Percentiles rank a stretch among this genome's conserved stretches.
Evolutionary conservation across 2,329 filamentous ascomycete genomes (phyloP).

Genomic region (Bipolaris oryzae): DNA sequence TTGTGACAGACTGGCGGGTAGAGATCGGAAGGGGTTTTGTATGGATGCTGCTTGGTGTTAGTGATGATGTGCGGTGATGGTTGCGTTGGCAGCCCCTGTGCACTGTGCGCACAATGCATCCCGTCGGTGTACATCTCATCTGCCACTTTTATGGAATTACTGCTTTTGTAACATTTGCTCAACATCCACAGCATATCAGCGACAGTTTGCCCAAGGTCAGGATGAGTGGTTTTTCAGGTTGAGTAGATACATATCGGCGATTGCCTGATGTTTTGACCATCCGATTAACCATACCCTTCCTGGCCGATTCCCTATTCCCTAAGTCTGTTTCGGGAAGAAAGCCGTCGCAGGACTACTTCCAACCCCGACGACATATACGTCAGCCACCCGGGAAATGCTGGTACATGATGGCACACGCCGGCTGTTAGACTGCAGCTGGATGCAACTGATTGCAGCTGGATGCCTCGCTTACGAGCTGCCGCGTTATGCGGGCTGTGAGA

Average conservation of each 20-base stretch:
- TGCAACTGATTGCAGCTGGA: not conserved
- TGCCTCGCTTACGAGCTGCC: not conserved
- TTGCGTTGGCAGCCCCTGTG: not conserved
- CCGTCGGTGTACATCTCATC: not conserved
- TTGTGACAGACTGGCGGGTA: too few species aligned
- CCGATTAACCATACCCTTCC: not conserved
- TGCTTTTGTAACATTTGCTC: not conserved
- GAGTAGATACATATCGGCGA: not conserved
- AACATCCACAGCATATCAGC: not conserved
- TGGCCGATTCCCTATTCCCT: not conserved
- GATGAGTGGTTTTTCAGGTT: not conserved
- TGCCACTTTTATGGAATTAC: not conserved
- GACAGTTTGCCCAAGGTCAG: too few species aligned
- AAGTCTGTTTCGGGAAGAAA: not conserved
- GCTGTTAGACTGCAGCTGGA: not conserved
- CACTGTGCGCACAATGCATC: not conserved
- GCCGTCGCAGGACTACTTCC: not conserved
- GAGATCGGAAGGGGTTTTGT: too few species aligned
- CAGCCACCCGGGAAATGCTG: too few species aligned
- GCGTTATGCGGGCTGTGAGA: constrained; percentile 1
- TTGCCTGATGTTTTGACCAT: not conserved
- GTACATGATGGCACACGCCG: too few species aligned
- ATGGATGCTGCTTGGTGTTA: too few species aligned
- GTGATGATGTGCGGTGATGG: too few species aligned
- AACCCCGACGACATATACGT: too few species aligned